Evolutionary conservation across 2,329 filamentous ascomycete genomes (phyloP).

Genomic region (Fusarium odoratissimum): DNA sequence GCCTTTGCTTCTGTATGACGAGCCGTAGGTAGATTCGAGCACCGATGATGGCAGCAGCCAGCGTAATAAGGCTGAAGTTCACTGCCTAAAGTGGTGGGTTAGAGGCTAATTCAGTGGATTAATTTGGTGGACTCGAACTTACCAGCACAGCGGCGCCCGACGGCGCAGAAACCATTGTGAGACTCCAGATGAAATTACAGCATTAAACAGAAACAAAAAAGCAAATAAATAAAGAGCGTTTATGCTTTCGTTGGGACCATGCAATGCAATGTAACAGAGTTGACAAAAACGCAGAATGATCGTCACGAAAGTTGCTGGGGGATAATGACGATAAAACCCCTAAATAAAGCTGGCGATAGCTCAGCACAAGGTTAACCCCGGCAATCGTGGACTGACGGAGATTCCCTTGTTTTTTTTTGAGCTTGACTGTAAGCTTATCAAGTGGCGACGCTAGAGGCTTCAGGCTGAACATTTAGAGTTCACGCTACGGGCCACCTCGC

Average conservation of each 20-base stretch:
- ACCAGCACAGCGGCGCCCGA: constrained; percentile 21
- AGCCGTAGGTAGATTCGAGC: constrained; percentile 32
- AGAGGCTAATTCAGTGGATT: background rate
- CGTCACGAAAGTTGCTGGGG: background rate
- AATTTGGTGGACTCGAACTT: background rate
- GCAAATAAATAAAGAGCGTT: background rate
- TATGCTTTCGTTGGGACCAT: background rate
- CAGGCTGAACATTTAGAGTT: background rate
- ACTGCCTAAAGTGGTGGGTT: background rate
- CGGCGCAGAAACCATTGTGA: constrained; percentile 11
- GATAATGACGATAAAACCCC: background rate
- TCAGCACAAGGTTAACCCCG: background rate
- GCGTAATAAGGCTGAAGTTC: background rate
- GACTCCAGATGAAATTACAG: background rate
- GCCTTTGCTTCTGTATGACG: constrained; percentile 24
- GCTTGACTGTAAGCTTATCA: constrained; percentile 8
- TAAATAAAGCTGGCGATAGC: background rate
- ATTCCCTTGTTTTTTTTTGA: background rate
- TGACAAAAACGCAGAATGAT: background rate
- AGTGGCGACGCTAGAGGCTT: background rate
- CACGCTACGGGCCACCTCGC: background rate
- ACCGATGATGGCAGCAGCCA: constrained; percentile 1
- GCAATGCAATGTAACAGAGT: background rate
- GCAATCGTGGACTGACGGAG: background rate
- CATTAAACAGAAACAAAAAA: background rate